These are phyloP conservation scores for Schwanniomyces etchellsii DNA, from an alignment of 1,139 yeast species.

Conservation along the genomic window DNA sequence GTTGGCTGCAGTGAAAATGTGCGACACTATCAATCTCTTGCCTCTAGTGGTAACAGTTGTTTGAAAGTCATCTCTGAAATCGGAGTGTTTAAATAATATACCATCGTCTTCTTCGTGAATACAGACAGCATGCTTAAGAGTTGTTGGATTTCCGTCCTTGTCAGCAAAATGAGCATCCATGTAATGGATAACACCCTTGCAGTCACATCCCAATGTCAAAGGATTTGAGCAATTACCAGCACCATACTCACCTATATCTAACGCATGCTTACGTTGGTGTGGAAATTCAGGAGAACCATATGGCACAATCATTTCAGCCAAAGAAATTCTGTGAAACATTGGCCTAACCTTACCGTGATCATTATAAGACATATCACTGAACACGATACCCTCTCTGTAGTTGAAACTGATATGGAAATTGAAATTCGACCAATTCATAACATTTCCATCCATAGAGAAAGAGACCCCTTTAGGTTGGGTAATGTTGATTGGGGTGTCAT, in stretches of 20 bases:
- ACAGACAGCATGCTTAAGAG: slow-evolving; percentile 72
- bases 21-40: slow-evolving; percentile 66
- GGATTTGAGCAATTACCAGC: slow-evolving; percentile 84
- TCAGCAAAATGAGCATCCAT: slow-evolving; percentile 69
- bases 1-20: slow-evolving; percentile 81
- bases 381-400: slow-evolving; percentile 79
- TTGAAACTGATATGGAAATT: slow-evolving; percentile 76
- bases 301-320: slow-evolving; percentile 82
- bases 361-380: slow-evolving; percentile 66
- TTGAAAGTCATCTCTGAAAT: slow-evolving; percentile 73
- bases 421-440: slow-evolving; percentile 74
- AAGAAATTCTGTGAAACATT: slow-evolving; percentile 70
- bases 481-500: slow-evolving; percentile 57
- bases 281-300: slow-evolving; percentile 77
- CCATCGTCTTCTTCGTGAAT: slow-evolving; percentile 87
- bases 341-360: slow-evolving; percentile 71
- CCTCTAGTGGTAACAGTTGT: slow-evolving; percentile 74
- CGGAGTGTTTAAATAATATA: slow-evolving; percentile 71
- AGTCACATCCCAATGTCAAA: slow-evolving; percentile 72
- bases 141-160: slow-evolving; percentile 61
- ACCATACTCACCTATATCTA: slow-evolving; percentile 84
- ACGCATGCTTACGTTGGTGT: slow-evolving; percentile 79
- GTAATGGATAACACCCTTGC: slow-evolving; percentile 80
- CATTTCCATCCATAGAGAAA: slow-evolving; percentile 61
- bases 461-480: slow-evolving; percentile 82